phyloP scores from a whole-genome alignment of 2,329 filamentous ascomycete genomes.

The Fusarium nematophilum region DNA sequence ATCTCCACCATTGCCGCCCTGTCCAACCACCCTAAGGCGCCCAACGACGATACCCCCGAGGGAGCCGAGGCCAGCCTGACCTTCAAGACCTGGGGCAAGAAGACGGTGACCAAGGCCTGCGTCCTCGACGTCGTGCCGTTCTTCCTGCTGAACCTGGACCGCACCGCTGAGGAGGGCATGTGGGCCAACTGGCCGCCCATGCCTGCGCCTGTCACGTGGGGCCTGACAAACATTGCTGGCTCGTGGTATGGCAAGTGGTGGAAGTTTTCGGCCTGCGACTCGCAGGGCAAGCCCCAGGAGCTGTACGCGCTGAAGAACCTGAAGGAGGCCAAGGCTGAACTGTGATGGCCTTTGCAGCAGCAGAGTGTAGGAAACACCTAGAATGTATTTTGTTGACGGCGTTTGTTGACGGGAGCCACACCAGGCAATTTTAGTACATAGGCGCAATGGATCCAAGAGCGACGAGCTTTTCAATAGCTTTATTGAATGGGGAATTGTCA shows the following conservation, averaged over 20 bases:
- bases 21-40: conserved; percentile 62
- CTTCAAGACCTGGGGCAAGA: conserved; percentile 72
- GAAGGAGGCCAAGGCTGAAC: conserved; percentile 10
- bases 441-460: background rate
- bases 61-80: conserved; percentile 58
- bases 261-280: conserved; percentile 73
- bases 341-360: background rate
- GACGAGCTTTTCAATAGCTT: too few relatives aligned
- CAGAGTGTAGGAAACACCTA: background rate
- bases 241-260: conserved; percentile 68
- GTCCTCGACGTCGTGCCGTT: conserved; percentile 71
- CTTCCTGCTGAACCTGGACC: conserved; percentile 72
- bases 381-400: background rate
- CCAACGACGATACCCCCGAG: conserved; percentile 57
- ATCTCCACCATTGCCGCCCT: conserved; percentile 63
- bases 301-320: conserved; percentile 59
- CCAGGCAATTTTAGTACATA: conserved; percentile 4
- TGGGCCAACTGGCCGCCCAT: conserved; percentile 75
- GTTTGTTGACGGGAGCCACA: conserved; percentile 7
- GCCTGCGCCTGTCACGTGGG: conserved; percentile 69
- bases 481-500: too few relatives aligned
- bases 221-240: conserved; percentile 67
- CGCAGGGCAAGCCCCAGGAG: conserved; percentile 62
- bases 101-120: conserved; percentile 70
- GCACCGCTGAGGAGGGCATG: conserved; percentile 66